Percentiles rank a stretch among this genome's conserved stretches.
phyloP scores from a whole-genome alignment of 352 stramenopile genomes.

The Pythium brachiatum region DNA sequence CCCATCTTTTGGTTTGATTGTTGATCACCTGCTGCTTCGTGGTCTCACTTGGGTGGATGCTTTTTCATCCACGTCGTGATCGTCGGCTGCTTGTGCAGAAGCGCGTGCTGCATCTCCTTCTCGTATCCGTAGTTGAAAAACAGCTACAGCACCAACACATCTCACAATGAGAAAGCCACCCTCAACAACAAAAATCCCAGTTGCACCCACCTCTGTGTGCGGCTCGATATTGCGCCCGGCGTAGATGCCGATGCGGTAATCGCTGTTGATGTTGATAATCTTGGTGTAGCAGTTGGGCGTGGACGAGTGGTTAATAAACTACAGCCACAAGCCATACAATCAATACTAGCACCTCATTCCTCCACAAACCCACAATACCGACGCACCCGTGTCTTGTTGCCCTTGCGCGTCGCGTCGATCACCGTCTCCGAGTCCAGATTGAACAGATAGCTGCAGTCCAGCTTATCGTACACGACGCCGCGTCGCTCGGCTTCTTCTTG shows the following conservation, averaged over 20 bases:
- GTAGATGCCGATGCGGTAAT: slow-evolving; percentile 93
- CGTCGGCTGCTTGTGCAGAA: slow-evolving; percentile 58
- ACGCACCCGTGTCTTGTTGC: slow-evolving; percentile 91
- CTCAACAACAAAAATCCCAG: background rate
- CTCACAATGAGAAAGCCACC: background rate
- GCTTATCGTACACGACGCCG: slow-evolving; percentile 86
- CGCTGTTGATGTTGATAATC: slow-evolving; percentile 91
- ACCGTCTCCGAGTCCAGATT: slow-evolving; percentile 91
- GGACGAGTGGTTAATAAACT: slow-evolving; percentile 90
- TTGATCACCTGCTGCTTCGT: too few relatives aligned
- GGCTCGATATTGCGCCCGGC: slow-evolving; percentile 85
- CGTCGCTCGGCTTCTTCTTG: slow-evolving; percentile 90
- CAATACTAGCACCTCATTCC: too few relatives aligned
- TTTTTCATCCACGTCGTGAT: slow-evolving; percentile 71
- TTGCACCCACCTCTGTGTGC: slow-evolving; percentile 67
- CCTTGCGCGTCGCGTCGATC: slow-evolving; percentile 92
- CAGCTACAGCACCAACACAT: slow-evolving; percentile 41
- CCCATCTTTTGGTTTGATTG: too few relatives aligned
- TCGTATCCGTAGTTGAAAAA: slow-evolving; percentile 87
- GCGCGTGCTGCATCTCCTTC: slow-evolving; percentile 60
- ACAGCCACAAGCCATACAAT: background rate
- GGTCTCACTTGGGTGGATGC: slow-evolving; percentile 3
- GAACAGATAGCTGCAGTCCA: slow-evolving; percentile 92
- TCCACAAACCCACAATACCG: background rate
- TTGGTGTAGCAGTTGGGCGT: slow-evolving; percentile 88